phyloP scores from a whole-genome alignment of 1,284 basidiomycete genomes.

The Pisolithus thermaeus region DNA sequence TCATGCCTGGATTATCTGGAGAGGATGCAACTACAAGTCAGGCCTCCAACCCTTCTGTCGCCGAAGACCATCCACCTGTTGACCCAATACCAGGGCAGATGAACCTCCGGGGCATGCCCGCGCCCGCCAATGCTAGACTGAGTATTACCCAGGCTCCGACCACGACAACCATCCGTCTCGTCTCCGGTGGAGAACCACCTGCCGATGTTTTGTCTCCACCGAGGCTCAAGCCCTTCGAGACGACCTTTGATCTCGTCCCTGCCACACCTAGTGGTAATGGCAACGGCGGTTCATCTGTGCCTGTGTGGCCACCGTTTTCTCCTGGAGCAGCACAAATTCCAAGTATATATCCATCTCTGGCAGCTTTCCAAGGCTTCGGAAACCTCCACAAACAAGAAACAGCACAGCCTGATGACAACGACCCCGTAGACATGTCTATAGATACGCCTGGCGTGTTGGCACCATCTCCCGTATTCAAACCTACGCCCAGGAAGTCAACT shows the following conservation, averaged over 20 bases:
- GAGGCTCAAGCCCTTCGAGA: constrained; percentile 54
- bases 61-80: constrained; percentile 17
- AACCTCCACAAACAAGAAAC: constrained; percentile 12
- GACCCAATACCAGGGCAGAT: constrained; percentile 52
- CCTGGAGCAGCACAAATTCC: constrained; percentile 25
- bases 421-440: constrained; percentile 26
- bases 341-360: constrained; percentile 48
- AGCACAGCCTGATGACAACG: constrained; percentile 11
- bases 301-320: constrained; percentile 41
- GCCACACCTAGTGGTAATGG: constrained; percentile 43
- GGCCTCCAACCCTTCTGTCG: constrained; percentile 9
- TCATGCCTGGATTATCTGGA: constrained; percentile 22
- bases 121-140: constrained; percentile 50
- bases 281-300: constrained; percentile 17
- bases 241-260: constrained; percentile 59
- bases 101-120: constrained; percentile 50
- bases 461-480: constrained; percentile 10
- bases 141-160: constrained; percentile 37
- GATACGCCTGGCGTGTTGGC: constrained; percentile 32
- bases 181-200: constrained; percentile 34
- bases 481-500: constrained; percentile 17
- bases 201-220: constrained; percentile 41
- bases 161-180: constrained; percentile 59
- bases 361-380: constrained; percentile 33
- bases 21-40: constrained; percentile 31